Conservation (phyloP, 108 stramenopile species). For the Nannochloropsis oceanica region DNA sequence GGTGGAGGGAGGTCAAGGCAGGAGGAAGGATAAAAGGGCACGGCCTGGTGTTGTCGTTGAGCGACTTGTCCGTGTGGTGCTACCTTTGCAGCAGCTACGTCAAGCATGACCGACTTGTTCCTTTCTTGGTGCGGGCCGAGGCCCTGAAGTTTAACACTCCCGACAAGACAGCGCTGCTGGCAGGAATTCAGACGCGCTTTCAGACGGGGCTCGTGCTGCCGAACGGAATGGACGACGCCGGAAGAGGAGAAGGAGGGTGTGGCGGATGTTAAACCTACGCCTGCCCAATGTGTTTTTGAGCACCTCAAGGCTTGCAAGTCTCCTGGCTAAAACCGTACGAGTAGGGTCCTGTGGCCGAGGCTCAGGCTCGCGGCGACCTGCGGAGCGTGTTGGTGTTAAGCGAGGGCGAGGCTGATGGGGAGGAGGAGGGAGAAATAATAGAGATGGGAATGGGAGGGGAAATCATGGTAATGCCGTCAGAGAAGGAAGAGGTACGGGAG, state of each 20-base stretch:
- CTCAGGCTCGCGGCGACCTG: neutral
- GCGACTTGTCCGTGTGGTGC: neutral
- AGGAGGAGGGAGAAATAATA: neutral
- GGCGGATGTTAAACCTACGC: neutral
- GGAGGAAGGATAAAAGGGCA: neutral
- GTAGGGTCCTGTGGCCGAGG: neutral
- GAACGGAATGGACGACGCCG: neutral
- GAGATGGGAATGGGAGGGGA: neutral
- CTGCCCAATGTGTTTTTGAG: neutral
- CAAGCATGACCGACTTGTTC: neutral
- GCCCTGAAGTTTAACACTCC: neutral
- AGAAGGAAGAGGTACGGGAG: neutral
- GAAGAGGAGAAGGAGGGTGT: neutral
- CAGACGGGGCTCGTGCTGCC: neutral
- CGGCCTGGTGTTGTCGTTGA: neutral
- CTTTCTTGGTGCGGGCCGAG: neutral
- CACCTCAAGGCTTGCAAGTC: neutral
- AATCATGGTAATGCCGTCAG: neutral
- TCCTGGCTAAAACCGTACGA: neutral
- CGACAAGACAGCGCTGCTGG: neutral
- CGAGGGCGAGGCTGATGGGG: neutral
- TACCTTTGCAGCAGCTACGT: neutral
- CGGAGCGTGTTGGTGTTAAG: neutral
- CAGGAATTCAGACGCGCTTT: neutral
- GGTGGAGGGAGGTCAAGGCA: neutral